Evolutionary conservation across 352 stramenopile genomes (phyloP), one percentile per base, ranked within the genome.

Genomic region (Phytophthora sp.): DNA sequence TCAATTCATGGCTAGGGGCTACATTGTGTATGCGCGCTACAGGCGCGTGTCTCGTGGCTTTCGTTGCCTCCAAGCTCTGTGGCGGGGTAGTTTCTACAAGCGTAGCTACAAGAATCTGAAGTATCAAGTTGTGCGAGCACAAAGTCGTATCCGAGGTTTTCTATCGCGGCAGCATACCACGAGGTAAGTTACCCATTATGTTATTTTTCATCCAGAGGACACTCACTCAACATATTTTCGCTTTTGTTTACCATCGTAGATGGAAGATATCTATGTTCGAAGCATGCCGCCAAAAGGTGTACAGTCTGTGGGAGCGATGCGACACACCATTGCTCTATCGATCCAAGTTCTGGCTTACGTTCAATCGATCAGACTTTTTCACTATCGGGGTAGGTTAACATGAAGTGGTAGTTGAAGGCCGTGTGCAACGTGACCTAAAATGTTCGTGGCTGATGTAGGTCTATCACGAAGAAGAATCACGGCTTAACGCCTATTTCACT

Each of bases 341-440:
- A 15, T 91, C 86, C 43, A 92, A 93, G 51, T 94, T 94, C 49
- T 94, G 86, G 86, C 64, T 92, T 32, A 88, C 75, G 10, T 94
- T 92, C 58, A 85, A 91, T 53, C 64, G 62, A 13, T 46, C 71
- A 2, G 81, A 94, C 50, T 94, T 91, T 28, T 91, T 94, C 54
- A 88, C 83, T 49, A 74, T 94, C 41, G 84, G 84, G 2, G 83
- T 91, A 59, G 8, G 78, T 69, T 57, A 39, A 13, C 9, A n/a
- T 42, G 4, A 55, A 15, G 20, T 5, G 18, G 12, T 9, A 41
- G n/a, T n/a, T n/a, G n/a, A n/a, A n/a, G n/a, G n/a, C n/a, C n/a
- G n/a, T n/a, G n/a, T n/a, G n/a, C n/a, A n/a, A n/a, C n/a, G n/a
- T n/a, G n/a, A n/a, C n/a, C n/a, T n/a, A n/a, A n/a, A n/a, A n/a